Percentiles rank a stretch among this genome's conserved stretches.
Conservation (phyloP, 192 early-diverging fungal genomes). For the Geosiphon pyriformis region DNA sequence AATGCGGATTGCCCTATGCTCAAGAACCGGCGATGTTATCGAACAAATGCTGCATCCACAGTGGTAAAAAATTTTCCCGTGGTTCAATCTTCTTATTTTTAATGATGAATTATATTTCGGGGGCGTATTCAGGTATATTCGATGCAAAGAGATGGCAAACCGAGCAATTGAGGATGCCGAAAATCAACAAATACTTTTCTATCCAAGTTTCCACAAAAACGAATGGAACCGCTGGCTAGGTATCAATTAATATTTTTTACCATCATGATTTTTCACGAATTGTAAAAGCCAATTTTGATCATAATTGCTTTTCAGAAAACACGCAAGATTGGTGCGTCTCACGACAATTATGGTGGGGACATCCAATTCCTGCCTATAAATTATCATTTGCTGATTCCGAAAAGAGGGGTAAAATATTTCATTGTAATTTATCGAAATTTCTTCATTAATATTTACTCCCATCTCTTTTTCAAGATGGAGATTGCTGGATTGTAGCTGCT, state of each 20-base stretch:
- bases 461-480: slow-evolving; percentile 32
- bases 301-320: slow-evolving; percentile 32
- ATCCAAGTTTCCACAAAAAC: slow-evolving; percentile 67
- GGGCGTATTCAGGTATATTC: slow-evolving; percentile 60
- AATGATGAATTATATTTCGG: neutral
- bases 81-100: neutral
- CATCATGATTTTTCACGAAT: neutral
- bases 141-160: slow-evolving; percentile 69
- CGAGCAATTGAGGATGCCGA: slow-evolving; percentile 62
- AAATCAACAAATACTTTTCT: slow-evolving; percentile 56
- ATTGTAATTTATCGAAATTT: neutral
- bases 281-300: neutral
- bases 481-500: slow-evolving; percentile 63
- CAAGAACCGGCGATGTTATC: slow-evolving; percentile 88
- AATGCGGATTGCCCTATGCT: slow-evolving; percentile 66
- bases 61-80: slow-evolving; percentile 52
- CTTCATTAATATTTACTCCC: neutral
- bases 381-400: slow-evolving; percentile 46
- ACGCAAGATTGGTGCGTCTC: slow-evolving; percentile 98
- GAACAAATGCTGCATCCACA: slow-evolving; percentile 95
- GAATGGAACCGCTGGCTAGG: slow-evolving; percentile 90
- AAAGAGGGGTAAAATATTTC: slow-evolving; percentile 6
- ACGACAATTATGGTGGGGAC: slow-evolving; percentile 97
- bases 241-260: slow-evolving; percentile 14
- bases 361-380: slow-evolving; percentile 87